Base-by-base conservation (phyloP, 2,329 filamentous ascomycete genomes). In the Rugonectria rugulosa region DNA sequence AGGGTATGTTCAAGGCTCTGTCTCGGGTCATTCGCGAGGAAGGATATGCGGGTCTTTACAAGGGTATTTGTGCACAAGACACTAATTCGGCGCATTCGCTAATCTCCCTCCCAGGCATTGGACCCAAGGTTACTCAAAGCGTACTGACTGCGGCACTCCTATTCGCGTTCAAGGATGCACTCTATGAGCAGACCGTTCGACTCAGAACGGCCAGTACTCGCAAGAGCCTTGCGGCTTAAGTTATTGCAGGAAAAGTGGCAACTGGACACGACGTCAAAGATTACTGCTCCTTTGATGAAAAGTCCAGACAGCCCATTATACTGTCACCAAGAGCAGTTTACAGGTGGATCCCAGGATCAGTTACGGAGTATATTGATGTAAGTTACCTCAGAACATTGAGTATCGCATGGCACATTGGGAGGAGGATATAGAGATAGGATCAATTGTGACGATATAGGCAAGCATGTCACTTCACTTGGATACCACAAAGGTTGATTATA, bases 141-240 rank as follows among this genome's bases (percentile, higher is more conserved):
- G 95, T 98, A 40, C 84, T 99, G 59, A 99, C 95, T 5, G 95
- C 95, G 6, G 95, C 95, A 3, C 92, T 98, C 76, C 80, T 99
- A 55, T 99, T 99, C 72, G 95, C 93, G 2, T 97, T 99, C 80
- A 99, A 99, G 81, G 95, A 99, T 72, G 91, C 92, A 6, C 83
- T 99, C 6, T 99, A 98, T 72, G 90, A 92, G 68, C 86, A 89
- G 75, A 93, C 88, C 0, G 77, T 94, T 45, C 84, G 81, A 67
- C 83, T 92, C 26, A 82, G 91, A 48, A 72, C 75, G 53, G 66
- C 70, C 19, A 70, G 76, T 23, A 71, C 74, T 47, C 77, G 74
- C 67, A 81, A 75, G 70, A 67, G 70, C 20, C 40, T 75, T 37
- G 63, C 64, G 52, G 69, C 72, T 45, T 77, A 72, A 60, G 36